Evolutionary conservation across 176 grass and related monocot genomes (phyloP).

Genomic region (Sorghum bicolor): DNA sequence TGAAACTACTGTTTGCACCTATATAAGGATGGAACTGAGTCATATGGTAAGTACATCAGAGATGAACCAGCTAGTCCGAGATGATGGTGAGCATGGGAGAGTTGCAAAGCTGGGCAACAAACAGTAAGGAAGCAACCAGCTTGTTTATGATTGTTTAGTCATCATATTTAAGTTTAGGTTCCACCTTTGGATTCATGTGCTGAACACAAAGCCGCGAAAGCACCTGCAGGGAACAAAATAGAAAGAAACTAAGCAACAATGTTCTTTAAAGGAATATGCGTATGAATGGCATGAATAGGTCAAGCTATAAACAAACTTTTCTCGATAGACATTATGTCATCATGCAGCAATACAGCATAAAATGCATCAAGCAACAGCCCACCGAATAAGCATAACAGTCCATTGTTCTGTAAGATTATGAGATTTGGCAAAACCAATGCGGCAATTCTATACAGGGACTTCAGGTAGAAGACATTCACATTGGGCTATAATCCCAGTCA

Average conservation of each 20-base stretch:
- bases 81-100: not conserved
- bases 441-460: not conserved
- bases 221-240: conserved; percentile 34
- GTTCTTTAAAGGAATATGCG: not conserved
- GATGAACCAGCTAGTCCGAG: conserved; percentile 1
- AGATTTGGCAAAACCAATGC: conserved; percentile 7
- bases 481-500: not conserved
- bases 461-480: not conserved
- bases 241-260: not conserved
- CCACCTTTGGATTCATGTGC: conserved; percentile 15
- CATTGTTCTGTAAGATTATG: not conserved
- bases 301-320: not conserved
- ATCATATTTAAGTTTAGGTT: not conserved
- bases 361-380: not conserved
- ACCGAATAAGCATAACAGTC: not conserved
- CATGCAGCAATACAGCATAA: not conserved
- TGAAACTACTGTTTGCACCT: not conserved
- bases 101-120: conserved; percentile 2
- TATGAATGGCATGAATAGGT: not conserved
- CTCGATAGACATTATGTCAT: not conserved
- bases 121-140: conserved; percentile 3
- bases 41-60: conserved; percentile 10
- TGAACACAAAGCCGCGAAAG: conserved; percentile 22
- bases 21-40: not conserved
- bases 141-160: not conserved